Conservation (phyloP, 345 rosid genomes). For the Pistacia vera region DNA sequence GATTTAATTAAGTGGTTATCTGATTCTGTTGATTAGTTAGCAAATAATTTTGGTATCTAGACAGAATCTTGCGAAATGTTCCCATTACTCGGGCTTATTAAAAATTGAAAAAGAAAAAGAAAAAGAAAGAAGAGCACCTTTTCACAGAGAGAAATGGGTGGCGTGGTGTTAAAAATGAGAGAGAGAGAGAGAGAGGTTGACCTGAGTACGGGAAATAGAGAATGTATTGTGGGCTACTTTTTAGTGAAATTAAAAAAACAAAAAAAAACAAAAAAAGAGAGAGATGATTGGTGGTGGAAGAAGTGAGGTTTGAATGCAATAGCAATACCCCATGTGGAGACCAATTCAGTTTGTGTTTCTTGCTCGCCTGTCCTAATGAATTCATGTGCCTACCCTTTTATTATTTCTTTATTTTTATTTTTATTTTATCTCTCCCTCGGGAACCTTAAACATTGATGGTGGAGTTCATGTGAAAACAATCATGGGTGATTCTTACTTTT, state of each 20-base stretch:
- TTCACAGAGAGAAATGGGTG: too few relatives aligned
- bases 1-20: not conserved
- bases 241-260: slow-evolving; percentile 6
- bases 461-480: slow-evolving; percentile 29
- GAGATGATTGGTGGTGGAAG: slow-evolving; percentile 34
- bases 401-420: too few relatives aligned
- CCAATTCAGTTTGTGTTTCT: slow-evolving; percentile 39
- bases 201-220: slow-evolving; percentile 8
- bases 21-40: slow-evolving; percentile 5
- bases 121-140: too few relatives aligned
- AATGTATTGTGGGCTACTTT: slow-evolving; percentile 22
- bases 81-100: slow-evolving; percentile 16
- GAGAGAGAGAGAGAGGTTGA: slow-evolving; percentile 12
- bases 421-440: not conserved
- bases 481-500: slow-evolving; percentile 7
- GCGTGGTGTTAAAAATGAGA: not conserved
- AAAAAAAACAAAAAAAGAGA: not conserved
- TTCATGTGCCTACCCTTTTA: too few relatives aligned
- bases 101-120: not conserved
- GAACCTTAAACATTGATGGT: slow-evolving; percentile 21
- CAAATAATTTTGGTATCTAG: slow-evolving; percentile 20
- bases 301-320: slow-evolving; percentile 13
- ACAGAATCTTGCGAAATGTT: slow-evolving; percentile 32
- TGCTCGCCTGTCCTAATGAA: slow-evolving; percentile 16
- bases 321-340: slow-evolving; percentile 41